These are phyloP conservation scores for Daucus carota DNA, from an alignment of 129 eudicot species.

Conservation along the genomic window DH1_v3.0 NC_030381.2:37694501-37695000, in stretches of 20 bases:
- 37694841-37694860: slow-evolving; percentile 87
- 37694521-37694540: not conserved
- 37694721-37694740: slow-evolving; percentile 83
- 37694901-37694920: slow-evolving; percentile 93
- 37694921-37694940: not conserved
- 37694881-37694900: slow-evolving; percentile 81
- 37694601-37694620: slow-evolving; percentile 98
- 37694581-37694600: slow-evolving; percentile 85
- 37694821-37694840: slow-evolving; percentile 41
- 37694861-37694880: slow-evolving; percentile 89
- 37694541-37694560: not conserved
- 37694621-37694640: not conserved
- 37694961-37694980: not conserved
- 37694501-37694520: not conserved
- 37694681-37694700: slow-evolving; percentile 46
- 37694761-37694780: slow-evolving; percentile 58
- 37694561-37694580: slow-evolving; percentile 59
- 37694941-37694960: not conserved
- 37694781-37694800: slow-evolving; percentile 43
- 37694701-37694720: slow-evolving; percentile 92
- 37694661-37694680: not conserved
- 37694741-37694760: slow-evolving; percentile 59
- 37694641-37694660: not conserved
- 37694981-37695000: not conserved
- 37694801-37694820: slow-evolving; percentile 22